Conservation (phyloP, 78 protist genomes). For the Protostelium mycophagum region DNA sequence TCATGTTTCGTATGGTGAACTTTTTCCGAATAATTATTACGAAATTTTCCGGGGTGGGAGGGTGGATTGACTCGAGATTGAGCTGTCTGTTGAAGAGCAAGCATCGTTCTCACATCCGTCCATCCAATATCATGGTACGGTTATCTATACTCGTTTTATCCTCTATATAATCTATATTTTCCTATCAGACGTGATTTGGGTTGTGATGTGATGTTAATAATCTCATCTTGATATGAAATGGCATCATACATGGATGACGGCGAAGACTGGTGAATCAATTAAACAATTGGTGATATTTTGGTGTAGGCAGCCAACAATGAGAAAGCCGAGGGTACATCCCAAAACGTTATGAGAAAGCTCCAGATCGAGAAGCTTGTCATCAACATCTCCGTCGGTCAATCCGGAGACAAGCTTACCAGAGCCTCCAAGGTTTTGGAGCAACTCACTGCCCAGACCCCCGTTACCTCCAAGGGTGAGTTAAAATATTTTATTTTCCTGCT, state of each 20-base stretch:
- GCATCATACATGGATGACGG: neutral
- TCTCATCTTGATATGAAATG: neutral
- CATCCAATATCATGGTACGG: neutral
- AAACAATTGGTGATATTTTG: neutral
- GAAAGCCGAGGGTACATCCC: neutral
- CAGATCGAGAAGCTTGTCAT: slow-evolving; percentile 92
- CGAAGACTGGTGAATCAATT: neutral
- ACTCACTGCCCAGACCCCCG: slow-evolving; percentile 96
- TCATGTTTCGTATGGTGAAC: no score
- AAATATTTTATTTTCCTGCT: neutral
- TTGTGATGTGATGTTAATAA: neutral
- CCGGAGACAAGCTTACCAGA: slow-evolving; percentile 96
- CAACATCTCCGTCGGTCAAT: slow-evolving; percentile 98
- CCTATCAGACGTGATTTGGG: neutral
- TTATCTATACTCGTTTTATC: no score
- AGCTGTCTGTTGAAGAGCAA: neutral
- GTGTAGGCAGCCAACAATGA: neutral
- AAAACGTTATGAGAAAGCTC: slow-evolving; percentile 87
- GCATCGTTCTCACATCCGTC: neutral
- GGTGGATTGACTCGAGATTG: neutral
- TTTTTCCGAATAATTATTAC: no score
- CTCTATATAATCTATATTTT: neutral
- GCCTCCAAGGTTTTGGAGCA: slow-evolving; percentile 98
- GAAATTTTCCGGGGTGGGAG: neutral
- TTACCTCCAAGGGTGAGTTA: slow-evolving; percentile 80